Percentiles rank a stretch among this genome's conserved stretches.
Conservation (phyloP, 78 protist species). For the Salpingoeca rosetta region DNA sequence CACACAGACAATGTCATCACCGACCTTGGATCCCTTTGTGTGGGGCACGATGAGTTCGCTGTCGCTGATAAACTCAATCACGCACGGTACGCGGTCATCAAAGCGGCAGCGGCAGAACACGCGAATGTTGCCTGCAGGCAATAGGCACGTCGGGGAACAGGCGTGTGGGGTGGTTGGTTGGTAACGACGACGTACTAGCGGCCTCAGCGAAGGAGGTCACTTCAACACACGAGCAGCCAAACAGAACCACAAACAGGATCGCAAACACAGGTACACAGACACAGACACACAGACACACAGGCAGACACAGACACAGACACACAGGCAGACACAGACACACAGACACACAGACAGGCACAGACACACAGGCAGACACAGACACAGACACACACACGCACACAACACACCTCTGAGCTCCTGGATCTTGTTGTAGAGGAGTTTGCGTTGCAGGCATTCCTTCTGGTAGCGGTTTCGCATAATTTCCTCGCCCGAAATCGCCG, state of each 20-base stretch:
- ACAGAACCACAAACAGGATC: not conserved
- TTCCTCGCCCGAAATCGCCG: not conserved
- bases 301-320: not conserved
- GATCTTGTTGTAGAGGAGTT: conserved; percentile 6
- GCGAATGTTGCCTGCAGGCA: conserved; percentile 45
- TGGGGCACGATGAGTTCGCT: not conserved
- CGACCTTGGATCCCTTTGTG: not conserved
- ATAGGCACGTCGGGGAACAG: too few species aligned
- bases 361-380: too few species aligned
- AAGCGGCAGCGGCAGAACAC: conserved; percentile 61
- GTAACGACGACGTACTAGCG: too few species aligned
- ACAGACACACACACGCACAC: not conserved
- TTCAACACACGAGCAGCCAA: too few species aligned
- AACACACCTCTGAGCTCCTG: conserved; percentile 41
- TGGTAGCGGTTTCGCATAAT: not conserved
- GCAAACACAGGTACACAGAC: too few species aligned
- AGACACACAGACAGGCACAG: not conserved
- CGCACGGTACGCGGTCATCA: not conserved
- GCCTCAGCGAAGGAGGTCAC: too few species aligned
- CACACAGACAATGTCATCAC: not conserved
- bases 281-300: too few species aligned
- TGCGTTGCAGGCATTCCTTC: not conserved
- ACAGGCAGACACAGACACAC: too few species aligned
- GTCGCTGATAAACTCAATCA: not conserved
- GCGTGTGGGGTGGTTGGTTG: too few species aligned